A percentile compares a stretch with the other conserved stretches of the same genome.
Evolutionary conservation across 2,329 filamentous ascomycete species (phyloP).

Genomic region (Orbilia oligospora): DNA sequence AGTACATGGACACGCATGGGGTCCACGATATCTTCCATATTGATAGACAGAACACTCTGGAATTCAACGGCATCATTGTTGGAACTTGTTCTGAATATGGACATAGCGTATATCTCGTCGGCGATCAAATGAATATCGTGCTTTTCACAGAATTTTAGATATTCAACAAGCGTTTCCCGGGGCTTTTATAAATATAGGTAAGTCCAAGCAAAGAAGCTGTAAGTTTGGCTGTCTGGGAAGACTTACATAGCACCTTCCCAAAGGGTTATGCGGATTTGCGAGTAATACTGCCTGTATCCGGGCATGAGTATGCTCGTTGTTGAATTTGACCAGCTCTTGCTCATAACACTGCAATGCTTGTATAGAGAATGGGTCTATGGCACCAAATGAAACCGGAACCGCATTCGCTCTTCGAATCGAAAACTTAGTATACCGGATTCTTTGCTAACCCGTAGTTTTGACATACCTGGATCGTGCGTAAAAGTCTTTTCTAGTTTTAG

Average conservation of each 20-base stretch:
- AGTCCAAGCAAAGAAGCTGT: no score
- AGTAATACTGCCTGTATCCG: slow-evolving; percentile 70
- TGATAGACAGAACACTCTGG: slow-evolving; percentile 69
- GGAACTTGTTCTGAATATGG: slow-evolving; percentile 69
- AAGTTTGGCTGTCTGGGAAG: slow-evolving; percentile 9
- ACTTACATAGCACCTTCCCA: slow-evolving; percentile 65
- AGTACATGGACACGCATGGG: slow-evolving; percentile 71
- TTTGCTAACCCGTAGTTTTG: no score
- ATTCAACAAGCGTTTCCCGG: slow-evolving; percentile 63
- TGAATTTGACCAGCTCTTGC: slow-evolving; percentile 17
- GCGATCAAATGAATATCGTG: slow-evolving; percentile 72
- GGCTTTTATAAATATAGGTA: slow-evolving; percentile 18
- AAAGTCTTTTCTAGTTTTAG: slow-evolving; percentile 2
- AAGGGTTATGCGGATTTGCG: slow-evolving; percentile 67
- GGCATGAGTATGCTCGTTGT: slow-evolving; percentile 64
- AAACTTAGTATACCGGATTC: neutral
- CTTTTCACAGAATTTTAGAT: slow-evolving; percentile 70
- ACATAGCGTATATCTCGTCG: slow-evolving; percentile 75
- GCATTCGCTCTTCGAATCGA: slow-evolving; percentile 3
- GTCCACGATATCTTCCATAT: slow-evolving; percentile 69
- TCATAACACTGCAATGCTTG: slow-evolving; percentile 40
- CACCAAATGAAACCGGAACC: slow-evolving; percentile 48
- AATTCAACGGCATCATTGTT: slow-evolving; percentile 66
- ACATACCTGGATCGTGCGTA: slow-evolving; percentile 33
- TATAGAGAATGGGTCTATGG: slow-evolving; percentile 42